These are phyloP conservation scores for Pinus tabuliformis DNA, from an alignment of 75 land plant genomes.

Conservation along the genomic window DNA sequence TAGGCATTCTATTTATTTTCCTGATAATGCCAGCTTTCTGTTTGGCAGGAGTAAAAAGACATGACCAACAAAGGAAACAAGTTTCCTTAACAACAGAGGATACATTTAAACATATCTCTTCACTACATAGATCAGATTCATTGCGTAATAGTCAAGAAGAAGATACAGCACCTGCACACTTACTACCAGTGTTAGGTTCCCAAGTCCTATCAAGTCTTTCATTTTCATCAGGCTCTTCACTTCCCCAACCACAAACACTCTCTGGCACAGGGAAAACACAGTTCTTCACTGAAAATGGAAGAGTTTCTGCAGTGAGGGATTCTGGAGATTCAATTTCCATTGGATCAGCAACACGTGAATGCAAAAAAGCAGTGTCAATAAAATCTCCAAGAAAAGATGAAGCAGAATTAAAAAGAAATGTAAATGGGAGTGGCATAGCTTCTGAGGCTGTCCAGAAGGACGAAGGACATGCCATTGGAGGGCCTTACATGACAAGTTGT, in stretches of 20 bases:
- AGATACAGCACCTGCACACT: not conserved
- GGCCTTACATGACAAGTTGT: not conserved
- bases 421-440: not conserved
- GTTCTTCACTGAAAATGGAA: not conserved
- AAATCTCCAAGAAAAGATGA: not conserved
- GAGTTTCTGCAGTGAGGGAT: not conserved
- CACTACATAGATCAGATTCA: not conserved
- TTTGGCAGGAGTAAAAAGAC: conserved; percentile 4
- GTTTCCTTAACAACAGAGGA: conserved; percentile 7
- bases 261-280: not conserved
- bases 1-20: not conserved
- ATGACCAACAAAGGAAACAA: conserved; percentile 1
- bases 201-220: not conserved
- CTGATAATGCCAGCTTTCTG: conserved; percentile 2
- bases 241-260: not conserved
- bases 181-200: not conserved
- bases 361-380: not conserved
- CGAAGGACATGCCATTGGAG: not conserved
- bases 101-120: not conserved
- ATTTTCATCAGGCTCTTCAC: not conserved
- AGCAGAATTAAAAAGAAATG: not conserved
- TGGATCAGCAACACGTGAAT: not conserved
- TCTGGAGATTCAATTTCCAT: not conserved
- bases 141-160: not conserved
- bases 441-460: not conserved